Evolutionary conservation across 1,284 basidiomycete species (phyloP).

Genomic region (Sporisorium sorghi): DNA sequence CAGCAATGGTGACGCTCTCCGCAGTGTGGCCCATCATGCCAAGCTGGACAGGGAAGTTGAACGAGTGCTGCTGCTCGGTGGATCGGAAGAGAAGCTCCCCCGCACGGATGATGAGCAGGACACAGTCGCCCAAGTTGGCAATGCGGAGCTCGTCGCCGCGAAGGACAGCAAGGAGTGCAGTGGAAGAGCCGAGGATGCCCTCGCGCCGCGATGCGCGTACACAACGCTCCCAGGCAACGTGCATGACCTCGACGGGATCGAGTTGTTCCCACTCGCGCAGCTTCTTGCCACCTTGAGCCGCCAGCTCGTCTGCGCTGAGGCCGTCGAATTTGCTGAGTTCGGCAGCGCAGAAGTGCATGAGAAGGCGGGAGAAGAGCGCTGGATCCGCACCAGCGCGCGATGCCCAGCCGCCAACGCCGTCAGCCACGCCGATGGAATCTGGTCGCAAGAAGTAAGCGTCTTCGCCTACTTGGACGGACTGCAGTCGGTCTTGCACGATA

Average conservation of each 20-base stretch:
- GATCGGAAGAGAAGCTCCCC: slow-evolving; percentile 85
- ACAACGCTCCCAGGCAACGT: slow-evolving; percentile 74
- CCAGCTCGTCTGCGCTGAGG: slow-evolving; percentile 33
- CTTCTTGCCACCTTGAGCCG: slow-evolving; percentile 51
- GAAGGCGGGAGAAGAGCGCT: slow-evolving; percentile 82
- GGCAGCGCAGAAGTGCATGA: slow-evolving; percentile 85
- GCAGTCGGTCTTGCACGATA: slow-evolving; percentile 62
- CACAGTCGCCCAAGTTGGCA: slow-evolving; percentile 90
- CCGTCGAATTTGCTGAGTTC: slow-evolving; percentile 70
- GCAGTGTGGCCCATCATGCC: slow-evolving; percentile 79
- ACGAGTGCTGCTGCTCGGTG: slow-evolving; percentile 94
- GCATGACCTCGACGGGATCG: slow-evolving; percentile 74
- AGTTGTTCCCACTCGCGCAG: slow-evolving; percentile 55
- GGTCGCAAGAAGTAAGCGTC: slow-evolving; percentile 84
- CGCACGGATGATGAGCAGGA: slow-evolving; percentile 81
- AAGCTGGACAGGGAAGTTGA: slow-evolving; percentile 91
- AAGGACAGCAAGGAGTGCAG: slow-evolving; percentile 74
- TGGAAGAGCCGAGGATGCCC: slow-evolving; percentile 74
- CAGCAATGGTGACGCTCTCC: slow-evolving; percentile 73
- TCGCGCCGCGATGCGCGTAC: slow-evolving; percentile 70
- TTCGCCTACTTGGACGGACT: slow-evolving; percentile 82
- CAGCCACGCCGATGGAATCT: slow-evolving; percentile 86
- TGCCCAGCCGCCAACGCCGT: slow-evolving; percentile 89
- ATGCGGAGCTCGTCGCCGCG: slow-evolving; percentile 83
- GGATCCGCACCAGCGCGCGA: slow-evolving; percentile 73